Conservation (phyloP, 2,329 filamentous ascomycete species). For the Trichoderma guizhouense region DNA sequence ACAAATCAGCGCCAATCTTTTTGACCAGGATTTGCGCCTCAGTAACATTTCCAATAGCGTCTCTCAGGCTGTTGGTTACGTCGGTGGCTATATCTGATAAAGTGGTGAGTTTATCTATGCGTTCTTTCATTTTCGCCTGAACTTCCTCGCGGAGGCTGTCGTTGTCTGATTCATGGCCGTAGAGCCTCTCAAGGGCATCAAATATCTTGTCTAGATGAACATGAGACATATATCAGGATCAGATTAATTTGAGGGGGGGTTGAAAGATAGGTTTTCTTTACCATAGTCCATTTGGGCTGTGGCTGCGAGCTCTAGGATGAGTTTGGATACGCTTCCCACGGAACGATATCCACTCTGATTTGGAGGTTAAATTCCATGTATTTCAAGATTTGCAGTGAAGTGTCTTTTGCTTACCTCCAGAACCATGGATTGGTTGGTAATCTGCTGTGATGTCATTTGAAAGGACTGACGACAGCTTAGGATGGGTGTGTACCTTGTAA, state of each 20-base stretch:
- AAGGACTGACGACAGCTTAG: not conserved
- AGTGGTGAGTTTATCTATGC: not conserved
- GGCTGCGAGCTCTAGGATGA: not conserved
- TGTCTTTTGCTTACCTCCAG: not conserved
- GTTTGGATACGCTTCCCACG: not conserved
- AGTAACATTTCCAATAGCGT: not conserved
- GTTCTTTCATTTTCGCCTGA: not conserved
- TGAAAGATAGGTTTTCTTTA: not conserved
- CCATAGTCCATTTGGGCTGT: not conserved
- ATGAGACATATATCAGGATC: not conserved
- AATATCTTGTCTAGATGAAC: not conserved
- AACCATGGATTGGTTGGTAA: not conserved
- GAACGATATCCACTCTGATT: not conserved
- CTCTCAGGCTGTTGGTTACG: not conserved
- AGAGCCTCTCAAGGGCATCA: not conserved
- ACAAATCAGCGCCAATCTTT: not conserved
- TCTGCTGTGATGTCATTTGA: not conserved
- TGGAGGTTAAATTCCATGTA: not conserved
- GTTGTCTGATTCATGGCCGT: not conserved
- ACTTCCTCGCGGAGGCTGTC: not conserved
- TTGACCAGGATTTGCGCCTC: not conserved
- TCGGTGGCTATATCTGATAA: not conserved
- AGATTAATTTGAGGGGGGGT: not conserved
- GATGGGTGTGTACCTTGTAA: not conserved
- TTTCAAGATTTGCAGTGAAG: accelerated